Evolutionary conservation across 495 filamentous ascomycete species (phyloP), one percentile per base, ranked within the genome.

Genomic region (Penicillium alfredii): DNA sequence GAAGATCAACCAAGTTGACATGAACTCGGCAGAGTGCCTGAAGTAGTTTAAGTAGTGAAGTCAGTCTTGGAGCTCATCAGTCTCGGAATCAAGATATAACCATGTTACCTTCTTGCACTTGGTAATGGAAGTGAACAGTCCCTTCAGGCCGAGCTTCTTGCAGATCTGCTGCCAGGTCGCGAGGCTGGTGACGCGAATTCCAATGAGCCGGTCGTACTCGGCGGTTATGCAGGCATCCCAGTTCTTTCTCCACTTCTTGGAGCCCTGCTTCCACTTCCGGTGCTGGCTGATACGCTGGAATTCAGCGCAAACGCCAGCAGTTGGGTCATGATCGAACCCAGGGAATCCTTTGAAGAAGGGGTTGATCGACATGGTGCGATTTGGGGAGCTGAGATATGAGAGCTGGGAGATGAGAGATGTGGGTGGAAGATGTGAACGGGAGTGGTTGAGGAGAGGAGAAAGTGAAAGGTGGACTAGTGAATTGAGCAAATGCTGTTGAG

Each of bases 1-100:
- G 60, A 1, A 75, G 48, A 46, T 77, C 71, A 2, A 77, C 55
- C 18, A 76, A 59, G 40, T 77, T 77, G 47, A 78, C 63, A 3
- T 70, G 43, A 11, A 66, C 51, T 3, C 33, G 52, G 11, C 60
- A 42, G 13, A 59, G 44, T 0, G 40, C 44, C 45, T 66, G 23
- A 1, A 6, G 13, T 31, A 4, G 20, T 37, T n/a, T 9, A 18
- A 37, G 27, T 26, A 19, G 16, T 26, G 13, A 25, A 27, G n/a
- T 4, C 3, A 24, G 8, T 23, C 10, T 7, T 9, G 9, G 12
- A n/a, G n/a, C n/a, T n/a, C n/a, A n/a, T n/a, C n/a, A n/a, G n/a
- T n/a, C n/a, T n/a, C n/a, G n/a, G n/a, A n/a, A n/a, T n/a, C n/a
- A n/a, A n/a, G n/a, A n/a, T n/a, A n/a, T n/a, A n/a, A n/a, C n/a